Evolutionary conservation across 192 early-diverging fungal genomes (phyloP), one percentile per base, ranked within the genome.

Genomic region (Spizellomyces punctatus): DNA sequence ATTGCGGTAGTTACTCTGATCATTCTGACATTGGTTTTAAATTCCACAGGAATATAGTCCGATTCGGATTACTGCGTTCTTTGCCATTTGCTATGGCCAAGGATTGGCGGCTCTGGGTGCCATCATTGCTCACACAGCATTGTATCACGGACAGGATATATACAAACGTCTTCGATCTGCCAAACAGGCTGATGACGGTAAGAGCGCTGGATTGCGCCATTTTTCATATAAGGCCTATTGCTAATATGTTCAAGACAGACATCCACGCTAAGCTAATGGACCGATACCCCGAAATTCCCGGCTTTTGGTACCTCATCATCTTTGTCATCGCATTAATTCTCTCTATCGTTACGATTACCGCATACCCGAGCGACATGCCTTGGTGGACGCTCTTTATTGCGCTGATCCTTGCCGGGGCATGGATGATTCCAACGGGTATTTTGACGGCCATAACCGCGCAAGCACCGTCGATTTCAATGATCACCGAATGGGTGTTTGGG

Each of bases 381-480:
- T 89, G 87, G 87, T 89, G 84, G 83, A 54, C 50, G 17, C 50
- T 94, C 67, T 84, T 95, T 59, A 89, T 88, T 55, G 95, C 93
- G 88, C 64, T 80, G 89, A 8, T 75, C 9, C 16, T 46, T 12
- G 42, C 14, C 16, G 63, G 16, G n/a, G 27, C 44, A 16, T 64
- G 27, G 45, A 14, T 64, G 42, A 64, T 64, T 64, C 16, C 50
- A 54, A 54, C 50, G 12, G 50, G 42, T 21, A 46, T 64, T 12
- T 45, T 64, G 45, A 36, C 16, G 12, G 16, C 44, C 45, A 46
- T 64, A 14, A 16, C n/a, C 16, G 50, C 50, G 50, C 50, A 54
- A 54, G 50, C 50, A 12, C 50, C 50, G 2, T n/a, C 50, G 14
- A 54, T 54, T 19, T 54, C 50, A 19, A 54, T 54, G 50, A 54